Evolutionary conservation across 352 stramenopile species (phyloP).

Genomic region (Pythium guiyangense): DNA sequence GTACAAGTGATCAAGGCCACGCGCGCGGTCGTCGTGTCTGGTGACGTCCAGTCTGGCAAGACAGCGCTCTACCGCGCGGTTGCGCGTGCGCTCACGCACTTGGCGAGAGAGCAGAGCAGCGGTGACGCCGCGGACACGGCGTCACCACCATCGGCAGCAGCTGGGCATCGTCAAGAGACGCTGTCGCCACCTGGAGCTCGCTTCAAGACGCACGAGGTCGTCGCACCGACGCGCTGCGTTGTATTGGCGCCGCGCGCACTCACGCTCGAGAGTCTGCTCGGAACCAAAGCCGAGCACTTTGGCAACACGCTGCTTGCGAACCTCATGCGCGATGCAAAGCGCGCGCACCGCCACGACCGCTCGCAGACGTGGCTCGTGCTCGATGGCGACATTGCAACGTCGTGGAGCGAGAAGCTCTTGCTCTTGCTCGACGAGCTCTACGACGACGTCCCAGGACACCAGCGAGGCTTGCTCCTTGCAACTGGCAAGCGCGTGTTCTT

Average conservation of each 20-base stretch:
- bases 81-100: slow-evolving; percentile 18
- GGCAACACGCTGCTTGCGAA: slow-evolving; percentile 31
- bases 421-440: slow-evolving; percentile 22
- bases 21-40: slow-evolving; percentile 33
- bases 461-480: slow-evolving; percentile 26
- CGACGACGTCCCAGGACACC: slow-evolving; percentile 8
- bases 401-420: slow-evolving; percentile 50
- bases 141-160: no score
- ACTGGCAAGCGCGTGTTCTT: slow-evolving; percentile 33
- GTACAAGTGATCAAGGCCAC: slow-evolving; percentile 26
- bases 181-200: background rate
- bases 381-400: slow-evolving; percentile 44
- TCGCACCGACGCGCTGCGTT: slow-evolving; percentile 17
- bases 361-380: slow-evolving; percentile 60
- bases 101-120: no score
- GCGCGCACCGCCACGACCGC: slow-evolving; percentile 8
- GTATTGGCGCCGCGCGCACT: slow-evolving; percentile 43
- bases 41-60: slow-evolving; percentile 43
- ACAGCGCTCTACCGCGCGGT: slow-evolving; percentile 43
- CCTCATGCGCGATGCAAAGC: slow-evolving; percentile 44
- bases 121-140: no score
- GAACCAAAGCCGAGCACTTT: slow-evolving; percentile 12
- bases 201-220: background rate
- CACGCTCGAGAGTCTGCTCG: slow-evolving; percentile 25
- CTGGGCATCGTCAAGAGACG: no score